Conservation (phyloP, 345 rosid genomes). For the Eucalyptus erythrocorys region DNA sequence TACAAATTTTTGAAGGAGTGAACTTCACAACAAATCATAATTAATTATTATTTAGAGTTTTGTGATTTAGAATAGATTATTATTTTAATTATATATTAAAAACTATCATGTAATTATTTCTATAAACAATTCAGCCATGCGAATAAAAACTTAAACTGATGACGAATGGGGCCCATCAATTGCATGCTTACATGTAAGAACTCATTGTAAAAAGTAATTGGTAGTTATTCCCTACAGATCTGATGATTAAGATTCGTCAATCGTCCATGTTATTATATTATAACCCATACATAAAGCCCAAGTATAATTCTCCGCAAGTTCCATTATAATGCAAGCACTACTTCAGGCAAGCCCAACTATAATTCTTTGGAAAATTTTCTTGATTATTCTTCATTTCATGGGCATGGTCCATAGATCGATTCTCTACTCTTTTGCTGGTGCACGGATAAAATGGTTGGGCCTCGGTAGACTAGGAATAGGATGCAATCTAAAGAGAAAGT, state of each 20-base stretch:
- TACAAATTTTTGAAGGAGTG: too few species aligned
- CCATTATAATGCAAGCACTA: background rate
- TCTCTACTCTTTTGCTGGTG: background rate
- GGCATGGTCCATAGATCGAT: background rate
- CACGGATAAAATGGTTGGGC: background rate
- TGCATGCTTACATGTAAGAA: background rate
- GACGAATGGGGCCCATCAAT: background rate
- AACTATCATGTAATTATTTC: accelerated
- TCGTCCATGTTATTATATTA: background rate
- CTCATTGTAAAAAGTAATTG: background rate
- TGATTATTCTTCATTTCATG: background rate
- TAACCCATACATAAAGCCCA: background rate
- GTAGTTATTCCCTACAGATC: background rate
- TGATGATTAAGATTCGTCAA: background rate
- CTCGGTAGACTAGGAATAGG: background rate
- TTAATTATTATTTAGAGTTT: too few species aligned
- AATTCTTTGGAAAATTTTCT: background rate
- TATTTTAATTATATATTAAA: accelerated
- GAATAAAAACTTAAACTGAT: background rate
- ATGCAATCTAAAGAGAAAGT: background rate
- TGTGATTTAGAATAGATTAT: accelerated
- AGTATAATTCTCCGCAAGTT: background rate
- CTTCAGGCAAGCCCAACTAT: background rate
- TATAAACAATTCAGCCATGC: background rate
- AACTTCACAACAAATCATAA: accelerated